These are phyloP conservation scores for Cryphonectria japonica DNA, from an alignment of 2,329 filamentous ascomycete species.

Conservation along the genomic window DNA sequence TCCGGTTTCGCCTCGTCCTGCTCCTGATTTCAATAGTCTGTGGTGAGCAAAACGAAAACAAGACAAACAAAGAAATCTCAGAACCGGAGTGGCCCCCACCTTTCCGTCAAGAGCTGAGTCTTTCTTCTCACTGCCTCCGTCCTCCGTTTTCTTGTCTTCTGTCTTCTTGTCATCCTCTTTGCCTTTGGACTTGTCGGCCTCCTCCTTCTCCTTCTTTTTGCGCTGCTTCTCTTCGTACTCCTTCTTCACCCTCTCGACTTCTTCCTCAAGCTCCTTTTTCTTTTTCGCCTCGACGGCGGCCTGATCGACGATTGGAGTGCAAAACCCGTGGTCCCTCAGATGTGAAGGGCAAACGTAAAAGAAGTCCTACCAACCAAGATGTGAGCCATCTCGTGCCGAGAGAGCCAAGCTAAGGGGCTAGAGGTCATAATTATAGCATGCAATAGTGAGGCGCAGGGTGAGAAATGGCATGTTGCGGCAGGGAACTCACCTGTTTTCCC, in stretches of 20 bases:
- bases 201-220: constrained; percentile 70
- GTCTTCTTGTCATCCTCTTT: constrained; percentile 51
- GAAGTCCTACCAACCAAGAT: constrained; percentile 62
- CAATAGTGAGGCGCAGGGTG: background rate
- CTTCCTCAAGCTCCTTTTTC: constrained; percentile 68
- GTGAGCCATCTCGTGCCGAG: constrained; percentile 18
- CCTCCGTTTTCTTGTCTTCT: constrained; percentile 47
- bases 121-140: constrained; percentile 42
- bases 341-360: constrained; percentile 90
- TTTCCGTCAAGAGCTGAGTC: constrained; percentile 38
- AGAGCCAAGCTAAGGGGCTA: background rate
- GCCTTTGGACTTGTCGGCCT: constrained; percentile 58
- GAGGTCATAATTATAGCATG: background rate
- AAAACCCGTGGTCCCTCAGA: constrained; percentile 82
- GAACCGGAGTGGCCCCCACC: constrained; percentile 28
- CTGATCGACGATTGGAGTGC: constrained; percentile 72
- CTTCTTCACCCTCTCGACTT: constrained; percentile 68
- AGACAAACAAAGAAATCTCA: background rate
- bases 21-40: constrained; percentile 51
- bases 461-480: background rate
- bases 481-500: constrained; percentile 74
- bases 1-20: constrained; percentile 48
- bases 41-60: constrained; percentile 7
- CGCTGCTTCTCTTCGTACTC: constrained; percentile 77
- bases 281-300: constrained; percentile 66